A percentile compares a stretch with the other conserved stretches of the same genome.
These are phyloP conservation scores for Cytospora piceae DNA, from an alignment of 2,329 filamentous ascomycete species.

Conservation along the genomic window DNA sequence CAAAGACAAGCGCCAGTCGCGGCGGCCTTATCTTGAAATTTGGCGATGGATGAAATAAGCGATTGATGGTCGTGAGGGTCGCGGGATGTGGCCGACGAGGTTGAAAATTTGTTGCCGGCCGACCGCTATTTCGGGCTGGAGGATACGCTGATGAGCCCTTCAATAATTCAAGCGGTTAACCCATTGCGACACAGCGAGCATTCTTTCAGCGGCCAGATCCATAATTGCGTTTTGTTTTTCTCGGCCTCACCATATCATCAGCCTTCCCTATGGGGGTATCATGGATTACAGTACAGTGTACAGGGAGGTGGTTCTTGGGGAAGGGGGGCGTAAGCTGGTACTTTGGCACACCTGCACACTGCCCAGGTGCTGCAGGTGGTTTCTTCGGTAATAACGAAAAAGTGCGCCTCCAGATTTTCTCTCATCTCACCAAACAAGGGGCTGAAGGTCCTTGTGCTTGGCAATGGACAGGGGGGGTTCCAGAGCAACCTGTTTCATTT, in stretches of 20 bases:
- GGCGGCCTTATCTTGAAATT: background rate
- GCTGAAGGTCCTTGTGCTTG: constrained; percentile 5
- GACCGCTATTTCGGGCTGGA: constrained; percentile 25
- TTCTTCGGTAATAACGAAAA: constrained; percentile 30
- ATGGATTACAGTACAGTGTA: background rate
- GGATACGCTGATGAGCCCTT: constrained; percentile 10
- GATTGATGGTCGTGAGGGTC: background rate
- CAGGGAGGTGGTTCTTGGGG: background rate
- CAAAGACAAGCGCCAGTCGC: background rate
- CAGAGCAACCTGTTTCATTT: constrained; percentile 27
- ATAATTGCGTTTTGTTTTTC: background rate
- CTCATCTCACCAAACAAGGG: constrained; percentile 26
- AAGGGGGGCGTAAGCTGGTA: background rate
- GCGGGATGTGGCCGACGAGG: constrained; percentile 25
- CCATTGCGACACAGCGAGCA: background rate
- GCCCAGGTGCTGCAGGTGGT: background rate
- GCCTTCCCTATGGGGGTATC: background rate
- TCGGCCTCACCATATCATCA: background rate
- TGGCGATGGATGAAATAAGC: background rate
- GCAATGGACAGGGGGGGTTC: background rate
- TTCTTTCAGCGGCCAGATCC: background rate
- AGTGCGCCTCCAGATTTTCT: constrained; percentile 15
- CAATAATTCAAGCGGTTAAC: background rate
- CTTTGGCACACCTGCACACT: background rate
- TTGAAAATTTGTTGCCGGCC: constrained; percentile 23